Percentiles rank a stretch among this genome's conserved stretches.
These are phyloP conservation scores for Kernera saxatilis DNA, from an alignment of 345 rosid species.

Conservation along the genomic window DNA sequence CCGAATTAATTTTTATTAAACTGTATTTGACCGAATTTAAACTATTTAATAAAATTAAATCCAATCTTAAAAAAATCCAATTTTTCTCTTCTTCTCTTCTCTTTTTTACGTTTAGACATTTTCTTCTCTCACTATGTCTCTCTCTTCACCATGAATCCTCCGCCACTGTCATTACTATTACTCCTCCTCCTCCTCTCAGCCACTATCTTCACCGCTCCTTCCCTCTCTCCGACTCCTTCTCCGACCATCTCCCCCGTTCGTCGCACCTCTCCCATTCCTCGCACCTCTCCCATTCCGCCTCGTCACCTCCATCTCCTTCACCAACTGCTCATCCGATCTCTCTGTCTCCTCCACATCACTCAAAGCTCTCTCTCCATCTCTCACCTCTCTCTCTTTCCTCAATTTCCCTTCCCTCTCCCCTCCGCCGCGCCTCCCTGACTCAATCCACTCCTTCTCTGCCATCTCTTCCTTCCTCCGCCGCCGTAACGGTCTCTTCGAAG, in stretches of 20 bases:
- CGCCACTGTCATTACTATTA: slow-evolving; percentile 26
- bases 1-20: too few relatives aligned
- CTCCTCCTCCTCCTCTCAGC: slow-evolving; percentile 30
- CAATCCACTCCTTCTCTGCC: slow-evolving; percentile 54
- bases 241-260: slow-evolving; percentile 20
- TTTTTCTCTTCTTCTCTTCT: slow-evolving; percentile 3
- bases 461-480: slow-evolving; percentile 56
- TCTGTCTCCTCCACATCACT: slow-evolving; percentile 64
- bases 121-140: slow-evolving; percentile 6
- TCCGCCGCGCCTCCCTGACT: slow-evolving; percentile 58
- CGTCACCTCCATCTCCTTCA: slow-evolving; percentile 62
- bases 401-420: slow-evolving; percentile 51
- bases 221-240: slow-evolving; percentile 32
- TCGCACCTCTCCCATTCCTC: slow-evolving; percentile 7
- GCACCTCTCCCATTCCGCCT: slow-evolving; percentile 57
- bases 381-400: slow-evolving; percentile 59
- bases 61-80: slow-evolving; percentile 28
- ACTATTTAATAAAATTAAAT: too few relatives aligned
- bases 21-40: too few relatives aligned
- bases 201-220: slow-evolving; percentile 27
- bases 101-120: slow-evolving; percentile 19
- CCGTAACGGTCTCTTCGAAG: slow-evolving; percentile 62
- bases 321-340: slow-evolving; percentile 66
- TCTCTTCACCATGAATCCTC: slow-evolving; percentile 40
- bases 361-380: slow-evolving; percentile 61